These are phyloP conservation scores for Penicillium bialowiezense DNA, from an alignment of 495 filamentous ascomycete genomes.

Conservation along the genomic window DNA sequence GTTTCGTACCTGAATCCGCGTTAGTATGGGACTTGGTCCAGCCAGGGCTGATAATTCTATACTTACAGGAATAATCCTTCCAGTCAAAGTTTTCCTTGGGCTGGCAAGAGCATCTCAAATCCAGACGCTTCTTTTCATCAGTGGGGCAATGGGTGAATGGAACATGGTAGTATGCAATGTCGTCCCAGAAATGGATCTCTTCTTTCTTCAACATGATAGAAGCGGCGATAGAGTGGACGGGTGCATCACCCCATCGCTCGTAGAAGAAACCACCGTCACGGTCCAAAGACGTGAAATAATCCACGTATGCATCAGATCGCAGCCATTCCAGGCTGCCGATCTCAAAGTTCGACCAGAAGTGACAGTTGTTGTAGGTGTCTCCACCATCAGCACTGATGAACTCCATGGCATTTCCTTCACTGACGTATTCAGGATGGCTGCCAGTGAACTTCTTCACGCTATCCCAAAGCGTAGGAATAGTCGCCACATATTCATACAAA, in stretches of 20 bases:
- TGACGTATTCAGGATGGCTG: conserved; percentile 83
- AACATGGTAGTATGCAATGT: conserved; percentile 98
- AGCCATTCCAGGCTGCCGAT: conserved; percentile 83
- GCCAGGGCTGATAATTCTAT: not conserved
- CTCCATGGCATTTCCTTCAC: conserved; percentile 77
- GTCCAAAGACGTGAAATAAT: conserved; percentile 79
- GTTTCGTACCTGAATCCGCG: conserved; percentile 61
- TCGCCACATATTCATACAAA: conserved; percentile 92
- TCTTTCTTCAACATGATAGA: conserved; percentile 82
- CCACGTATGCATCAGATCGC: conserved; percentile 71
- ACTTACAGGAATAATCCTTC: conserved; percentile 93
- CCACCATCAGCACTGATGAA: conserved; percentile 92
- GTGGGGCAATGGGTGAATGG: conserved; percentile 98
- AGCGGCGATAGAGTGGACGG: conserved; percentile 93
- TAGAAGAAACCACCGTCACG: conserved; percentile 89
- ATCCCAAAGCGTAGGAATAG: conserved; percentile 94
- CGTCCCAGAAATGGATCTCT: conserved; percentile 96
- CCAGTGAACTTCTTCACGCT: conserved; percentile 88
- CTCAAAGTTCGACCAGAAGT: conserved; percentile 97
- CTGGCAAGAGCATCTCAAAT: conserved; percentile 90
- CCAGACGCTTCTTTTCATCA: conserved; percentile 71
- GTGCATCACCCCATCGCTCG: conserved; percentile 89
- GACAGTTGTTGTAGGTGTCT: conserved; percentile 90
- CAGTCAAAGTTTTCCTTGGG: conserved; percentile 98
- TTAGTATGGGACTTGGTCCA: conserved; percentile 5